Evolutionary conservation across 2,329 filamentous ascomycete species (phyloP), one percentile per base, ranked within the genome.

Genomic region (Pseudophaeomoniella oleicola): DNA sequence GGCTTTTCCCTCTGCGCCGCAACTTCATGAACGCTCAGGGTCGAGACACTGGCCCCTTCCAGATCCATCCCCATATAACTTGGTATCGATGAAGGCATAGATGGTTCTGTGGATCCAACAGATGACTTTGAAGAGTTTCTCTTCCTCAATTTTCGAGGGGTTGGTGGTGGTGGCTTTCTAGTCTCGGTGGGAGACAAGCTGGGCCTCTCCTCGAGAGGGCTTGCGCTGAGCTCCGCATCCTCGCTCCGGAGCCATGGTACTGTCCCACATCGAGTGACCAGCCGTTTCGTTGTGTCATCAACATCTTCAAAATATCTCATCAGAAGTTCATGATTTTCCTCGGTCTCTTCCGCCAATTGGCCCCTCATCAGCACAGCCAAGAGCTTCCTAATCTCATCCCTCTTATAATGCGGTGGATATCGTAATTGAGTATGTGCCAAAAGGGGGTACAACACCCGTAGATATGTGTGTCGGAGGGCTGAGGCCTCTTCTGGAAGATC

Each of bases 351-450:
- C 27, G 88, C 64, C 72, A 86, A 86, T 19, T 71, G 66, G 3
- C 87, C 82, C 41, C 76, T 74, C 5, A 71, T 68, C 2, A 96
- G 69, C 11, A 92, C 72, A 36, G 69, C 69, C 12, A 98, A 67
- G 16, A 94, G 69, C 42, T 75, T 78, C 29, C 80, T 62, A 30
- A 98, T 73, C 53, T 96, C 88, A 30, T 87, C 75, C 18, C 78
- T 75, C 56, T 96, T 98, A 67, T 98, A 96, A 54, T 94, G 78
- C 1, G 84, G 85, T 14, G 87, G 78, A 37, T 83, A 71, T 50
- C 75, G 81, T 31, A 98, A 73, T 56, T 96, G 90, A 2, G 88
- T 94, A 54, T 98, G 84, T 27, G 83, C 81, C 15, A 98, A 67
- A 16, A 98, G 68, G 0, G 90, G 90, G 51, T 92, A 86, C 10